Conservation (phyloP, 2,329 filamentous ascomycete genomes). For the Elsinoe necatrix region DNA sequence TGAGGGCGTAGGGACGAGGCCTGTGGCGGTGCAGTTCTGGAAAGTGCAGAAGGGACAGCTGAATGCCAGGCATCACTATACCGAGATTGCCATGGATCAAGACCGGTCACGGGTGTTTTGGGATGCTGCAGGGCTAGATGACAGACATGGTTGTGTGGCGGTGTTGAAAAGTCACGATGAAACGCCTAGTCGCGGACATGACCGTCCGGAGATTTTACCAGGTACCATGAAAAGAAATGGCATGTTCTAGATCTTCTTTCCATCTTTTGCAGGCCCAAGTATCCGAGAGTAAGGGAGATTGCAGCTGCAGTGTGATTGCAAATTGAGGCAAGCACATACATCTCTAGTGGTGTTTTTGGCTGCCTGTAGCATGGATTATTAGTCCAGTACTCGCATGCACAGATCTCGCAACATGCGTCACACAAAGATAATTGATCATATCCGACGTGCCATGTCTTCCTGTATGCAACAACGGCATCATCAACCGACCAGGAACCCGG, state of each 20-base stretch:
- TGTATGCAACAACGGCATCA: background rate
- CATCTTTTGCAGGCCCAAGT: background rate
- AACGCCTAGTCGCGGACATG: conserved; percentile 8
- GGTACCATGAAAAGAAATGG: conserved; percentile 6
- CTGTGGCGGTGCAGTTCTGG: background rate
- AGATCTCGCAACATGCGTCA: background rate
- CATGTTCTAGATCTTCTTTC: conserved; percentile 5
- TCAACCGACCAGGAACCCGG: background rate
- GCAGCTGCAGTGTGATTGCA: background rate
- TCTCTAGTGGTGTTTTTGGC: too few relatives aligned
- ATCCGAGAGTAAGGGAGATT: background rate
- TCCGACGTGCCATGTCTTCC: too few relatives aligned
- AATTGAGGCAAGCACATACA: too few relatives aligned
- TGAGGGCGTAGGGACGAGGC: background rate
- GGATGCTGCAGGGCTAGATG: background rate
- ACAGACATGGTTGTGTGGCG: conserved; percentile 6
- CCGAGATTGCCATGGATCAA: background rate
- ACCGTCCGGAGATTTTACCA: background rate
- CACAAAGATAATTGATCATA: background rate
- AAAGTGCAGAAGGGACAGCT: background rate
- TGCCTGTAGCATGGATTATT: too few relatives aligned
- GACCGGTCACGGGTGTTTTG: background rate
- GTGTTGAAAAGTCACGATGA: background rate
- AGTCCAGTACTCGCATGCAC: background rate
- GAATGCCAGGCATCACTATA: background rate